Conservation (phyloP, 176 grass and related monocot genomes). For the Areca catechu region DNA sequence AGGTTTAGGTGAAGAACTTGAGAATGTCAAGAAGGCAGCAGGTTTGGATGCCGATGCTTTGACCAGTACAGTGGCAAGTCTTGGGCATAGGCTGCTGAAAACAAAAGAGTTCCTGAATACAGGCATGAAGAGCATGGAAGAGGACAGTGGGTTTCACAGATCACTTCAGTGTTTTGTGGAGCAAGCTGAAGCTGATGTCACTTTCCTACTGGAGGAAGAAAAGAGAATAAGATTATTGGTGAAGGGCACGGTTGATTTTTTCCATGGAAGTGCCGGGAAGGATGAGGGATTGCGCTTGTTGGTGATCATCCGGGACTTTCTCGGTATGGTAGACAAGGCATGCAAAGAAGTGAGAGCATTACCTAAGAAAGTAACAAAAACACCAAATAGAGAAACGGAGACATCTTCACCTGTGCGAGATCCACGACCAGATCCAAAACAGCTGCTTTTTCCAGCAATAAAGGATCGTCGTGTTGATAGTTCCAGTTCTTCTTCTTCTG, state of each 20-base stretch:
- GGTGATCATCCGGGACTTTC: slow-evolving; percentile 65
- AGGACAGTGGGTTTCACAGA: slow-evolving; percentile 64
- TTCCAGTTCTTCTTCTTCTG: slow-evolving; percentile 63
- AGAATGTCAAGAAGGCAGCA: slow-evolving; percentile 71
- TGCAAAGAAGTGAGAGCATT: slow-evolving; percentile 57
- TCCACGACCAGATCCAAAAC: slow-evolving; percentile 26
- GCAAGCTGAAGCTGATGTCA: slow-evolving; percentile 33
- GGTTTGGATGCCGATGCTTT: slow-evolving; percentile 63
- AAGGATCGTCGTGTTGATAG: slow-evolving; percentile 35
- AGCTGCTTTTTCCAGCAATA: slow-evolving; percentile 50
- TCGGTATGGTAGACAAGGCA: slow-evolving; percentile 64
- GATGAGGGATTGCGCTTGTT: slow-evolving; percentile 81
- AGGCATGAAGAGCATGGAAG: slow-evolving; percentile 48
- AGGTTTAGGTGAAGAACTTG: slow-evolving; percentile 50
- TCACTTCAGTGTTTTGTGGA: slow-evolving; percentile 49
- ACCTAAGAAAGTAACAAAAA: slow-evolving; percentile 38
- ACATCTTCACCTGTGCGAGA: slow-evolving; percentile 2
- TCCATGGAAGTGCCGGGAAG: slow-evolving; percentile 65
- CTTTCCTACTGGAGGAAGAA: slow-evolving; percentile 52
- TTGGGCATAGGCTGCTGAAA: slow-evolving; percentile 49
- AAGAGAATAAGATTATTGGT: slow-evolving; percentile 66
- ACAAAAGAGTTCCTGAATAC: slow-evolving; percentile 75
- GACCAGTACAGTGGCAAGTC: slow-evolving; percentile 38
- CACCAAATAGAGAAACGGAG: slow-evolving; percentile 26
- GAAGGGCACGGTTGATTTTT: slow-evolving; percentile 52